Evolutionary conservation across 768 basidiomycete species (phyloP).

Genomic region (Phlebiopsis gigantea): DNA sequence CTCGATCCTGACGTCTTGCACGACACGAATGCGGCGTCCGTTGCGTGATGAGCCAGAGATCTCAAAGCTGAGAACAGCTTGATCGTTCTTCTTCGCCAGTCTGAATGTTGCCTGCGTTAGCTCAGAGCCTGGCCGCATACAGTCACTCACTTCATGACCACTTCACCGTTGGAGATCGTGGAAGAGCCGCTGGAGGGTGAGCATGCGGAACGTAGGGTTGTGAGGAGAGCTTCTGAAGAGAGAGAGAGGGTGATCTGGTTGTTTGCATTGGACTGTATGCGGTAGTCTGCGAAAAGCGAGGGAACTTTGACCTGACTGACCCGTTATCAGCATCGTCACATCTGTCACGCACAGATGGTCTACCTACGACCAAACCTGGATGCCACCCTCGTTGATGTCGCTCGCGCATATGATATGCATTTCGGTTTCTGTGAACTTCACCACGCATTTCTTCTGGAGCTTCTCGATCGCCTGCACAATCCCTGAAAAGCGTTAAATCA

Average conservation of each 20-base stretch:
- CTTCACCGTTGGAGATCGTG: slow-evolving; percentile 50
- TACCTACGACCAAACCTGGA: slow-evolving; percentile 80
- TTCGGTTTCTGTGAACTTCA: slow-evolving; percentile 68
- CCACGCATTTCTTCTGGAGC: slow-evolving; percentile 77
- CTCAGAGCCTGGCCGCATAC: background rate
- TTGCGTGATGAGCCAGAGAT: slow-evolving; percentile 61
- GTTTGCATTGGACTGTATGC: slow-evolving; percentile 80
- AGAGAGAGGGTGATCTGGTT: slow-evolving; percentile 79
- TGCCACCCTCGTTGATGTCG: slow-evolving; percentile 75
- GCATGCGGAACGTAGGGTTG: slow-evolving; percentile 57
- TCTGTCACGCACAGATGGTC: background rate
- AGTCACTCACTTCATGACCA: slow-evolving; percentile 54
- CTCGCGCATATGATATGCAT: slow-evolving; percentile 83
- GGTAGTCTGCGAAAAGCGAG: slow-evolving; percentile 68
- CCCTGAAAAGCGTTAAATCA: slow-evolving; percentile 36
- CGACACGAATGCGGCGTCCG: slow-evolving; percentile 58
- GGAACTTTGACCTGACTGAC: slow-evolving; percentile 58
- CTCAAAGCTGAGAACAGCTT: slow-evolving; percentile 73
- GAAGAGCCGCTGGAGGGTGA: slow-evolving; percentile 29
- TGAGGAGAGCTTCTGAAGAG: slow-evolving; percentile 67
- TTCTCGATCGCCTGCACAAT: slow-evolving; percentile 81
- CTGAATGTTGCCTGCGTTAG: slow-evolving; percentile 7
- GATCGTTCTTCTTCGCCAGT: slow-evolving; percentile 80
- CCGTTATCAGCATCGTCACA: slow-evolving; percentile 11
- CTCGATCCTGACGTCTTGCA: slow-evolving; percentile 80